phyloP scores from a whole-genome alignment of 1,284 basidiomycete species.

The Heterobasidion parviporum region DNA sequence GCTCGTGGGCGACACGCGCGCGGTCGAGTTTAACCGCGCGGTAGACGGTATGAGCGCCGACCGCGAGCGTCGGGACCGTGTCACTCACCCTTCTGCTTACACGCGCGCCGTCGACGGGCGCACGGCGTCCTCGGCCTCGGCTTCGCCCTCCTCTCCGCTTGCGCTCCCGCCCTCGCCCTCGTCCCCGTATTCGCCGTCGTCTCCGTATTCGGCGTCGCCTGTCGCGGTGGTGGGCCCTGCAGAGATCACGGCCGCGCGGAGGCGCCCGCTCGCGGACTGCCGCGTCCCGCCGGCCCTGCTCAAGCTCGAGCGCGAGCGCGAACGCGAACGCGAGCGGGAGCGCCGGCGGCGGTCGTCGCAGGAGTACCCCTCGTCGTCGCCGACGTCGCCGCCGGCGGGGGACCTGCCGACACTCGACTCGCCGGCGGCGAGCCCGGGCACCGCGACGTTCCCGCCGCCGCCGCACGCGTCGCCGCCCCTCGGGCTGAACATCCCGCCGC shows the following conservation, averaged over 20 bases:
- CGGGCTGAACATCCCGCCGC: conserved; percentile 34
- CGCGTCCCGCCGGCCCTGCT: conserved; percentile 32
- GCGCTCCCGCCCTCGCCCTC: not conserved
- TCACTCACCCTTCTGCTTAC: not conserved
- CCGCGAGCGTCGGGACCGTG: not conserved
- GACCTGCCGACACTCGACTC: conserved; percentile 11
- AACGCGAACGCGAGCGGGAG: not conserved
- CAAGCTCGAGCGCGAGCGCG: not conserved
- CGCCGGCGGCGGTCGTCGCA: not conserved
- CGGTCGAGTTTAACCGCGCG: conserved; percentile 70
- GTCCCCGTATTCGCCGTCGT: conserved; percentile 6
- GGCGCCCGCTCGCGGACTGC: conserved; percentile 51
- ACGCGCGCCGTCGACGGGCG: too few species aligned
- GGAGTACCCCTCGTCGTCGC: not conserved
- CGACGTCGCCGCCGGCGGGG: conserved; percentile 20
- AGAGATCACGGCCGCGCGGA: conserved; percentile 60
- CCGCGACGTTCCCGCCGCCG: conserved; percentile 40
- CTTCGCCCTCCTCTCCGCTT: conserved; percentile 1
- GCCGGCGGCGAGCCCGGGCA: not conserved
- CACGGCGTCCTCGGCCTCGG: too few species aligned
- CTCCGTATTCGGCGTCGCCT: conserved; percentile 4
- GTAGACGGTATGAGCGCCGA: conserved; percentile 55
- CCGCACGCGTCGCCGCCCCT: conserved; percentile 62
- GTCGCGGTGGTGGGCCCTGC: conserved; percentile 1
- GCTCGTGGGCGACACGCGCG: conserved; percentile 64